phyloP scores from a whole-genome alignment of 805 yeast species.

The Yarrowia osloensis region DNA sequence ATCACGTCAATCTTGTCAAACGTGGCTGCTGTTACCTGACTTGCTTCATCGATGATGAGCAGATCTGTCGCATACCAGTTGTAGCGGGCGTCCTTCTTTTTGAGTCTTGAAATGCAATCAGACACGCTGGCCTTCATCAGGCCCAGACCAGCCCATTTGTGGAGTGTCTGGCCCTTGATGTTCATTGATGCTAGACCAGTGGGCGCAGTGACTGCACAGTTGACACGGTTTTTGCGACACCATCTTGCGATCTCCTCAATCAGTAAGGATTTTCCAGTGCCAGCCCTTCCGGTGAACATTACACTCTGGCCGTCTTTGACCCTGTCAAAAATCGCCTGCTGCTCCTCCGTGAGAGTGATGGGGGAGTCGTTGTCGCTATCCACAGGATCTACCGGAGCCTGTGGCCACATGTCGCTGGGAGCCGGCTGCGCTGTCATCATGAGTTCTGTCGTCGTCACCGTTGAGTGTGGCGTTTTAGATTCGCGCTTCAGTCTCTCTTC shows the following conservation, averaged over 20 bases:
- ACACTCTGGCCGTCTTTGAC: background rate
- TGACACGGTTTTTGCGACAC: conserved; percentile 19
- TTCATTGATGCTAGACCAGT: conserved; percentile 94
- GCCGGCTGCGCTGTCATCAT: too few relatives aligned
- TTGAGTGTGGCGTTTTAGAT: too few relatives aligned
- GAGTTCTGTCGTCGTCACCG: too few relatives aligned
- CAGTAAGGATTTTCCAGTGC: conserved; percentile 16
- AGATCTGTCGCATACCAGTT: conserved; percentile 68
- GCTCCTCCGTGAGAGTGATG: background rate
- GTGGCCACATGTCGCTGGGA: too few relatives aligned
- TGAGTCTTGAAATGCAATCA: background rate
- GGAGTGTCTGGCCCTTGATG: conserved; percentile 85
- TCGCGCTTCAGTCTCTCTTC: too few relatives aligned
- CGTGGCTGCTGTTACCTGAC: conserved; percentile 82
- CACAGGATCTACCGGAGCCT: too few relatives aligned
- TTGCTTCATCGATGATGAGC: conserved; percentile 84
- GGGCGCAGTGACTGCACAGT: conserved; percentile 87
- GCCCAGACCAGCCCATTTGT: conserved; percentile 82
- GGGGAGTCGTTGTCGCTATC: background rate
- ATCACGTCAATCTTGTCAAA: conserved; percentile 70
- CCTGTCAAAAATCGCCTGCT: conserved; percentile 2
- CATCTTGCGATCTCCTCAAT: background rate
- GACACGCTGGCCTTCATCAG: conserved; percentile 53
- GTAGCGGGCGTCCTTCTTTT: conserved; percentile 35
- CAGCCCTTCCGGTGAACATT: conserved; percentile 14